Conservation (phyloP, 1,284 basidiomycete genomes). For the Takashimella tepidaria region DNA sequence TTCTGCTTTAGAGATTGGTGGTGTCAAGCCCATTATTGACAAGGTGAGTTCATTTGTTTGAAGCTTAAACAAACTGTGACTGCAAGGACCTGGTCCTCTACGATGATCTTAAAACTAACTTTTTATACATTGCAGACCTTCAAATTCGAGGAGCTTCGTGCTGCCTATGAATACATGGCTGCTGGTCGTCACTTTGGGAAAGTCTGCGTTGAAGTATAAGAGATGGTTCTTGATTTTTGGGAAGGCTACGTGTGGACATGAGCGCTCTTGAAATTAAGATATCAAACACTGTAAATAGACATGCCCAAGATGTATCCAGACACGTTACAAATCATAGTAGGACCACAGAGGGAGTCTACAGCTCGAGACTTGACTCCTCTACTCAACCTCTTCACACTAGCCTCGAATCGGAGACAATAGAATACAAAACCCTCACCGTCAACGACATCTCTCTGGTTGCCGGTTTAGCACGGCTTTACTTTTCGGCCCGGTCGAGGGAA, state of each 20-base stretch:
- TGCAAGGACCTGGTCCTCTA: neutral
- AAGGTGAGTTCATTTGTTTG: constrained; percentile 35
- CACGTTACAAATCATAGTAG: neutral
- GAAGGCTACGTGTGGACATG: neutral
- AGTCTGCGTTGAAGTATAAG: constrained; percentile 33
- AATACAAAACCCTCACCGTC: too few species aligned
- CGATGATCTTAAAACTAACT: neutral
- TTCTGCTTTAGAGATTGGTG: constrained; percentile 38
- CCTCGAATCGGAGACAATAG: too few species aligned
- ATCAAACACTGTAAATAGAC: too few species aligned
- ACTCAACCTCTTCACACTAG: too few species aligned
- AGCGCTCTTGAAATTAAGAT: neutral
- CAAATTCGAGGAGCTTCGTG: constrained; percentile 42
- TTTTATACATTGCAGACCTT: constrained; percentile 33
- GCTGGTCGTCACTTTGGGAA: constrained; percentile 42
- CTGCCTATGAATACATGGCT: constrained; percentile 47
- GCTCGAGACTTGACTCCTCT: too few species aligned
- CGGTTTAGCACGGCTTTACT: too few species aligned
- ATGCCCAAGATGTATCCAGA: neutral
- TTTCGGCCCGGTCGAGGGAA: too few species aligned
- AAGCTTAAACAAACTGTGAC: neutral
- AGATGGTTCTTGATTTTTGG: neutral
- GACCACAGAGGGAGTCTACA: neutral
- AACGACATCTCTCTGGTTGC: too few species aligned
- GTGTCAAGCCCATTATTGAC: constrained; percentile 48